These are phyloP conservation scores for Xylaria sp. DNA, from an alignment of 495 filamentous ascomycete species.

Conservation along the genomic window DNA sequence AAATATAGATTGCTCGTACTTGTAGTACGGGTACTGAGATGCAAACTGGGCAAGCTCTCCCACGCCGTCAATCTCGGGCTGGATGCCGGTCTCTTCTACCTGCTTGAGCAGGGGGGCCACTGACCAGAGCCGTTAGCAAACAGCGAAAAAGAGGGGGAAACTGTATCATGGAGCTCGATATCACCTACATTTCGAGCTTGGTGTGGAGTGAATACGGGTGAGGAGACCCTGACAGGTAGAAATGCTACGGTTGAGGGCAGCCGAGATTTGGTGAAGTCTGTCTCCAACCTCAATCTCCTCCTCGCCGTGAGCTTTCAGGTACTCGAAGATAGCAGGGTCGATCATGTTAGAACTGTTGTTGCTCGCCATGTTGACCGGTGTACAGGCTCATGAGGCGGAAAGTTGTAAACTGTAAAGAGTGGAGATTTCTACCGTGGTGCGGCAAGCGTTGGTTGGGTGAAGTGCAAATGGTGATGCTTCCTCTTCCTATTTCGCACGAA, in stretches of 20 bases:
- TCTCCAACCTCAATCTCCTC: conserved; percentile 83
- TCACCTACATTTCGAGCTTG: conserved; percentile 74
- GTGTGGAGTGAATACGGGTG: conserved; percentile 88
- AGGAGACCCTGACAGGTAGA: conserved; percentile 79
- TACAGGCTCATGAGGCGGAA: neutral
- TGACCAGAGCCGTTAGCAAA: conserved; percentile 32
- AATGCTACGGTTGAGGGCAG: conserved; percentile 69
- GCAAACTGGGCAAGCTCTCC: conserved; percentile 70
- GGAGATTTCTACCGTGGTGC: conserved; percentile 7
- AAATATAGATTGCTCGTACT: conserved; percentile 49
- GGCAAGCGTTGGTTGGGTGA: neutral
- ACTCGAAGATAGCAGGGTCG: conserved; percentile 83
- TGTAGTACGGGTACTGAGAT: conserved; percentile 92
- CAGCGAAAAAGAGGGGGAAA: conserved; percentile 14
- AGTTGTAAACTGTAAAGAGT: conserved; percentile 16
- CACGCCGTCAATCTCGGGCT: conserved; percentile 62
- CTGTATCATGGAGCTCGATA: conserved; percentile 24
- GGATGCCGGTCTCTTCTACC: conserved; percentile 61
- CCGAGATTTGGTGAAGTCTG: conserved; percentile 80
- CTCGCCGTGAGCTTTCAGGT: conserved; percentile 88
- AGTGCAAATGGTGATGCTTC: neutral
- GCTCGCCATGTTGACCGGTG: conserved; percentile 37
- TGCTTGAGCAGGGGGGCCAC: conserved; percentile 57
- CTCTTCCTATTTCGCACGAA: neutral
- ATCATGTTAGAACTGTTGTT: conserved; percentile 57